Evolutionary conservation across 2,329 filamentous ascomycete species (phyloP), one percentile per base, ranked within the genome.

Genomic region (Colletotrichum ledebouriae): DNA sequence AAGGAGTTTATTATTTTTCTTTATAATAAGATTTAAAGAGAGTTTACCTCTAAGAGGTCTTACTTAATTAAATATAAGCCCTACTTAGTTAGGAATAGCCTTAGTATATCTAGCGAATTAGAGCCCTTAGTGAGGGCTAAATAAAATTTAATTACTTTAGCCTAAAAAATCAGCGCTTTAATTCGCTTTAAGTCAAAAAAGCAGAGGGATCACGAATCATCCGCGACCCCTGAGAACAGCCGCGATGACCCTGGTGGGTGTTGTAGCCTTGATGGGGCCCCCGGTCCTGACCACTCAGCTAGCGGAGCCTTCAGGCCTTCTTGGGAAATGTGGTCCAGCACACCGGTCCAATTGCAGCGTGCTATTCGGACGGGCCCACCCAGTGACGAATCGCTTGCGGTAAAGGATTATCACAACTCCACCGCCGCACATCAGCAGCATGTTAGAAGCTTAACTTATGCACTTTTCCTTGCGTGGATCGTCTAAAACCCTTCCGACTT

Each of bases 401-500:
- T 65, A 55, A 49, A 22, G 11, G 34, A 29, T 47, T 59, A 68
- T 65, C 65, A 6, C 11, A 33, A 13, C 55, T 60, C 65, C 47
- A 65, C 49, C 41, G 49, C 13, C 12, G 46, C 47, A 59, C 33
- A 15, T 13, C 7, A 20, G 65, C 49, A 55, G 53, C 65, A 53
- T 59, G 65, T 68, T 68, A 68, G 65, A 68, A 68, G 65, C 61
- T 68, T 68, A 65, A 68, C 55, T 34, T 37, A 15, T 37, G n/a
- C 49, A 49, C 12, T n/a, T 20, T 50, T 64, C 65, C 65, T 56
- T 59, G 65, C 61, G 61, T 65, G 55, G 65, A 68, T 68, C 65
- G 56, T 33, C 17, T 17, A 50, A 52, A 29, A 33, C 49, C 29
- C 11, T 44, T 13, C 41, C 39, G 34, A 34, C 42, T 47, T 59